Evolutionary conservation across 1,139 yeast genomes (phyloP).

Genomic region (Entelexis sorbosivorans): DNA sequence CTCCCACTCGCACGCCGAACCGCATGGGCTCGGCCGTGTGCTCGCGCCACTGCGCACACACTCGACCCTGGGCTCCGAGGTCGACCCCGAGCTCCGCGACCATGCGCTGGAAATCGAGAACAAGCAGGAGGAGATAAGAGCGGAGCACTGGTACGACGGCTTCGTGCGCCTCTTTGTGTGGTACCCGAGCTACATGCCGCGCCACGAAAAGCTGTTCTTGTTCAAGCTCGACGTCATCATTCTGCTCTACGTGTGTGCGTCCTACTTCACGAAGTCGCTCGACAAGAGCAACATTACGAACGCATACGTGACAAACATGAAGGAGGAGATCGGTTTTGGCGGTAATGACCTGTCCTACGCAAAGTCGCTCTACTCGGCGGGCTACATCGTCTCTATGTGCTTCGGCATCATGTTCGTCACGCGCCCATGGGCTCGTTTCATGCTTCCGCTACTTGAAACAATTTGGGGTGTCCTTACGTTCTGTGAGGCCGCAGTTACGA

Average conservation of each 20-base stretch:
- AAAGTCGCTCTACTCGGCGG: slow-evolving; percentile 31
- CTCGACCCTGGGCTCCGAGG: neutral
- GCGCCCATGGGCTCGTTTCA: slow-evolving; percentile 30
- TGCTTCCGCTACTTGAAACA: slow-evolving; percentile 41
- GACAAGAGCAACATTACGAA: slow-evolving; percentile 32
- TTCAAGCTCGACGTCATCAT: slow-evolving; percentile 29
- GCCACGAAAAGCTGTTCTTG: slow-evolving; percentile 27
- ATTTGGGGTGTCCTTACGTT: slow-evolving; percentile 50
- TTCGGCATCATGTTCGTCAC: slow-evolving; percentile 32
- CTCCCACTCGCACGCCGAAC: neutral
- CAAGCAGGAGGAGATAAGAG: slow-evolving; percentile 12
- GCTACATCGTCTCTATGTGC: slow-evolving; percentile 30
- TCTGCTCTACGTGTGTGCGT: slow-evolving; percentile 27
- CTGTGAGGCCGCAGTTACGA: slow-evolving; percentile 37
- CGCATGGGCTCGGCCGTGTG: neutral
- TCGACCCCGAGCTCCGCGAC: neutral
- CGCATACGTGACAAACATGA: slow-evolving; percentile 56
- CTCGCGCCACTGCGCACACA: neutral
- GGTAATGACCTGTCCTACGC: slow-evolving; percentile 47
- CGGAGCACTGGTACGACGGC: slow-evolving; percentile 27
- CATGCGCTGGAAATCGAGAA: slow-evolving; percentile 1
- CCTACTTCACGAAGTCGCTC: slow-evolving; percentile 30
- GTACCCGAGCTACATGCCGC: slow-evolving; percentile 28
- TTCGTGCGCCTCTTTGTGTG: slow-evolving; percentile 27
- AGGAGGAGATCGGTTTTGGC: slow-evolving; percentile 41